A percentile compares a stretch with the other conserved stretches of the same genome.
These are phyloP conservation scores for Ophiocordyceps sinensis DNA, from an alignment of 2,329 filamentous ascomycete species.

Conservation along the genomic window DNA sequence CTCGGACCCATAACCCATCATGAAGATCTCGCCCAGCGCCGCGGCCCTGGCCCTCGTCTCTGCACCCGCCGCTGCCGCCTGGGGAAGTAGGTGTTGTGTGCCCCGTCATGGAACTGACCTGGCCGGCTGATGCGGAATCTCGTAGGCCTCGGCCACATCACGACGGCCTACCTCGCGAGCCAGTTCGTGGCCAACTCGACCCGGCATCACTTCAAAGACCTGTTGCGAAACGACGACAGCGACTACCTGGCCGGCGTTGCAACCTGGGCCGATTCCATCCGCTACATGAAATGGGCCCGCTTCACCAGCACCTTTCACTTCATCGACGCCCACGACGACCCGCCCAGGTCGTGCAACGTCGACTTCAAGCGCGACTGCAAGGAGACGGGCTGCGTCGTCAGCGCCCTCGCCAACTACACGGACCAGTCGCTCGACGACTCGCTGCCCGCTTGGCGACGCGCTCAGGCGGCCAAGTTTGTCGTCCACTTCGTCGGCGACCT, in stretches of 20 bases:
- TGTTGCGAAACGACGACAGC: constrained; percentile 37
- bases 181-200: constrained; percentile 44
- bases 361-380: constrained; percentile 48
- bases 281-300: constrained; percentile 47
- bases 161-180: constrained; percentile 47
- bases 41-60: constrained; percentile 17
- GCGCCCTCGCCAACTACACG: constrained; percentile 47
- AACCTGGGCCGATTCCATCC: constrained; percentile 52
- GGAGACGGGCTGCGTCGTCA: constrained; percentile 45
- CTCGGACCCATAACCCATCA: constrained; percentile 4
- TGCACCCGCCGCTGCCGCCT: constrained; percentile 21
- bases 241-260: constrained; percentile 50
- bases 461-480: constrained; percentile 51
- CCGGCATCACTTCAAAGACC: constrained; percentile 37
- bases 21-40: constrained; percentile 17
- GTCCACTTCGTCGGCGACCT: constrained; percentile 57
- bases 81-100: constrained; percentile 21
- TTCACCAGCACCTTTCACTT: constrained; percentile 53
- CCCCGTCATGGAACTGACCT: constrained; percentile 1
- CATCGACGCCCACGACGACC: constrained; percentile 52
- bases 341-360: constrained; percentile 42
- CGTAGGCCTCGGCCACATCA: constrained; percentile 48
- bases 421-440: constrained; percentile 31
- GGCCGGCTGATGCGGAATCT: neutral
- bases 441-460: constrained; percentile 30